phyloP scores from a whole-genome alignment of 2,329 filamentous ascomycete species.

The Trichophyton equinum region DNA sequence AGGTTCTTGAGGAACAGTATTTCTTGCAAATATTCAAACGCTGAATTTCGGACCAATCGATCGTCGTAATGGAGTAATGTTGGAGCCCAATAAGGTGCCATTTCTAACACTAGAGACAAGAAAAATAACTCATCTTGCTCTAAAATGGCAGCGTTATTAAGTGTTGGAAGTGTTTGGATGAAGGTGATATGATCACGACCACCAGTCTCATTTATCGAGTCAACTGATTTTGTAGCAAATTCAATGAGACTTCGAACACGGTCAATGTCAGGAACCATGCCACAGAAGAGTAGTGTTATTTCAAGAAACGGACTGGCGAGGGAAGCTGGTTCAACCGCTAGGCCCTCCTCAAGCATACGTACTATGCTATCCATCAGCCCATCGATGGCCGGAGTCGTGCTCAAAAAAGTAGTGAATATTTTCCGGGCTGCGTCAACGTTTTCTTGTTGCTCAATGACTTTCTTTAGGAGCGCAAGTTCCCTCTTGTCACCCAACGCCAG shows the following conservation, averaged over 20 bases:
- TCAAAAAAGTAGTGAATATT: constrained; percentile 48
- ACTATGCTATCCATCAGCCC: constrained; percentile 39
- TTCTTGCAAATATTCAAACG: constrained; percentile 32
- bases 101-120: constrained; percentile 26
- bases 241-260: constrained; percentile 29
- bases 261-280: constrained; percentile 25
- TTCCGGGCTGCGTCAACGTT: constrained; percentile 40
- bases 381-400: constrained; percentile 37
- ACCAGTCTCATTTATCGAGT: constrained; percentile 37
- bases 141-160: constrained; percentile 27
- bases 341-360: constrained; percentile 41
- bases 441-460: constrained; percentile 52
- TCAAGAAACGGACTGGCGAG: constrained; percentile 45
- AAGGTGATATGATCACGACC: constrained; percentile 39
- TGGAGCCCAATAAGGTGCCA: constrained; percentile 40
- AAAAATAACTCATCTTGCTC: constrained; percentile 25
- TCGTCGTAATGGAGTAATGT: constrained; percentile 42
- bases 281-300: constrained; percentile 44
- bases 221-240: constrained; percentile 35
- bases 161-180: constrained; percentile 37
- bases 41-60: constrained; percentile 32
- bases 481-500: constrained; percentile 23
- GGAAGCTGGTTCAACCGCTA: constrained; percentile 40
- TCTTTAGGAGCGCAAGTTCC: constrained; percentile 40
- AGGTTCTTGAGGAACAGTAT: constrained; percentile 31